Base-by-base conservation (phyloP, 768 basidiomycete species). In the Lenzites betulinus region DNA sequence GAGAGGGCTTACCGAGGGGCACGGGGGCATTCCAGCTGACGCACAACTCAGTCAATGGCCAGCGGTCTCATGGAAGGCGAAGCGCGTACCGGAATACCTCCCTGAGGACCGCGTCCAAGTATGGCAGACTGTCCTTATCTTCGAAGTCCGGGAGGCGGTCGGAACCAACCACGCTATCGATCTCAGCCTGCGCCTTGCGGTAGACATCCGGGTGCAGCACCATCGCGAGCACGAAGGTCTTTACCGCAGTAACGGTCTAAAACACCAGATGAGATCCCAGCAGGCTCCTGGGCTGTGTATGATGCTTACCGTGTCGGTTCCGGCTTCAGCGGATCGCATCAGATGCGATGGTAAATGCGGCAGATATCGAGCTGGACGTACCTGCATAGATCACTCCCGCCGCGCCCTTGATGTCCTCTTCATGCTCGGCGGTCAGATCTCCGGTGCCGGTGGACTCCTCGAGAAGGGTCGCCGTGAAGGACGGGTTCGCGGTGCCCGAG, bases 171-270 rank as follows among this genome's bases (percentile, higher is more conserved):
- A 78, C 75, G 4, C 67, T 53, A 60, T 80, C 77, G 3, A 80
- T 69, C 59, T 81, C 80, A 11, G 67, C 69, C 50, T 79, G 78
- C n/a, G 78, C 78, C 57, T 73, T 76, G 28, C 58, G 61, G 51
- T 71, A 72, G 0, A 76, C 71, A 3, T 77, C 74, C 0, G 78
- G 80, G 58, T 77, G 69, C 7, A 78, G 69, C 0, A 71, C 59
- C 66, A 77, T 75, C 15, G 76, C 77, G 20, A 79, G 68, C 62
- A 79, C 75, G 54, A 80, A 75, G 0, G 75, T 72, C 54, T 73
- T 71, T 28, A 77, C 66, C 18, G 75, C 67, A 7, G 77, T 73
- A 16, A 77, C 76, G 8, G 75, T 79, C 79, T 80, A n/a, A 16
- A 28, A 7, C n/a, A 8, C 15, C 4, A 11, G 7, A n/a, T 56